Evolutionary conservation across 75 land plant species (phyloP).

Genomic region (Pseudotsuga menziesii): DNA sequence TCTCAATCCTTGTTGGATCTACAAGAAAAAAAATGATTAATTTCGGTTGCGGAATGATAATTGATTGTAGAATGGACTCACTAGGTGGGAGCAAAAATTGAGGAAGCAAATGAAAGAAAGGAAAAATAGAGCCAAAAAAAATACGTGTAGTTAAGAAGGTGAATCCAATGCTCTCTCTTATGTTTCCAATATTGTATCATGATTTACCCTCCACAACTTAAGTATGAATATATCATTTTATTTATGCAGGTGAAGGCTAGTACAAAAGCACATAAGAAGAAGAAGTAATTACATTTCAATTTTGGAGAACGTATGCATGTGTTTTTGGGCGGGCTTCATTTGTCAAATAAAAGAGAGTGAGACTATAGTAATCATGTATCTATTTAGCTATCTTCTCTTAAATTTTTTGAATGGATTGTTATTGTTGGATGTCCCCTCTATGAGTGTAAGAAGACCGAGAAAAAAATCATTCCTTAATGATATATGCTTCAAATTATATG

Average conservation of each 20-base stretch:
- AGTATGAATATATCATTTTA: background rate
- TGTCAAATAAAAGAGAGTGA: no score
- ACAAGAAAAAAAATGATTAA: no score
- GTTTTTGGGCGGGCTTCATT: background rate
- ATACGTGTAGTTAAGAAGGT: slow-evolving; percentile 42
- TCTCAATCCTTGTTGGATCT: no score
- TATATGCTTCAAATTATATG: no score
- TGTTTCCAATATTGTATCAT: background rate
- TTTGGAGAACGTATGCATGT: background rate
- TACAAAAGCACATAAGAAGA: slow-evolving; percentile 16
- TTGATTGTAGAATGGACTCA: slow-evolving; percentile 30
- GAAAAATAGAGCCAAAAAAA: slow-evolving; percentile 40
- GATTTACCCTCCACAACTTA: background rate
- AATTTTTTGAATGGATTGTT: no score
- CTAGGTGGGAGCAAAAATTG: slow-evolving; percentile 39
- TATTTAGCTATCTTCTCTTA: no score
- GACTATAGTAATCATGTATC: no score
- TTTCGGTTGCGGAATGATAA: background rate
- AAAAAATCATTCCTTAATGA: no score
- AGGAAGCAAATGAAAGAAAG: slow-evolving; percentile 52
- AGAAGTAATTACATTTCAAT: slow-evolving; percentile 11
- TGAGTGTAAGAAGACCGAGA: no score
- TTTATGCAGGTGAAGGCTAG: slow-evolving; percentile 24
- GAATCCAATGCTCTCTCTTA: background rate
- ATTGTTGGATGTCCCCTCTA: no score